Base-by-base conservation (phyloP, 495 filamentous ascomycete genomes). In the Penicillium paradoxum region DNA sequence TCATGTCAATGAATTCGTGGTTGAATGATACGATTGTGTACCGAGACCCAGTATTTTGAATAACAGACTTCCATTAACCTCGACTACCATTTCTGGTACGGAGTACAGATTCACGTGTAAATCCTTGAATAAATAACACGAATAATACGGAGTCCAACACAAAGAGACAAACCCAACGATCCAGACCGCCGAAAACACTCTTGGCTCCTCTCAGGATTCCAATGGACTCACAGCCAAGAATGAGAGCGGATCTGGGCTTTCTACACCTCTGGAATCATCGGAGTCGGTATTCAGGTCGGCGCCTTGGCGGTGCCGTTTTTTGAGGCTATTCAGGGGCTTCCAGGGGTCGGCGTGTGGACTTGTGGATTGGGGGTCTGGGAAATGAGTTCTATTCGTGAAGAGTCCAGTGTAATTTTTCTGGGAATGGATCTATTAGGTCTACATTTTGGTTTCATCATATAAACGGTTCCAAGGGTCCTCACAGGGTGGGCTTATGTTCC, bases 321-420 rank as follows among this genome's bases (percentile, higher is more conserved):
- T 57, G 57, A 57, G 60, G 55, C 51, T 64, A 55, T 56, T 58
- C 55, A 61, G 53, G 54, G 54, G 45, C 24, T 38, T 52, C 48
- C 33, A 46, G 27, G 39, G 32, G 47, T 40, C 9, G 38, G 38
- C 18, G 36, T 10, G 18, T 37, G 44, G 38, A n/a, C 1, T 24
- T 43, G 14, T 43, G 24, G 41, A 27, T 27, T 43, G n/a, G 22
- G 17, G 43, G 21, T 46, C 44, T 46, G 25, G 11, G 11, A 34
- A 46, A 14, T 15, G 6, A 15, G 29, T 46, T 24, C 24, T 17
- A 43, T 44, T 36, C 13, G 32, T 36, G 45, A 21, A 34, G 32
- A 11, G 8, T 1, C 15, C 13, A n/a, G 6, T 8, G 17, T 45
- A 21, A 19, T 17, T 39, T n/a, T 38, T 13, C 34, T 38, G 34